These are phyloP conservation scores for Ogataea allantospora DNA, from an alignment of 805 yeast genomes.

Conservation along the genomic window DNA sequence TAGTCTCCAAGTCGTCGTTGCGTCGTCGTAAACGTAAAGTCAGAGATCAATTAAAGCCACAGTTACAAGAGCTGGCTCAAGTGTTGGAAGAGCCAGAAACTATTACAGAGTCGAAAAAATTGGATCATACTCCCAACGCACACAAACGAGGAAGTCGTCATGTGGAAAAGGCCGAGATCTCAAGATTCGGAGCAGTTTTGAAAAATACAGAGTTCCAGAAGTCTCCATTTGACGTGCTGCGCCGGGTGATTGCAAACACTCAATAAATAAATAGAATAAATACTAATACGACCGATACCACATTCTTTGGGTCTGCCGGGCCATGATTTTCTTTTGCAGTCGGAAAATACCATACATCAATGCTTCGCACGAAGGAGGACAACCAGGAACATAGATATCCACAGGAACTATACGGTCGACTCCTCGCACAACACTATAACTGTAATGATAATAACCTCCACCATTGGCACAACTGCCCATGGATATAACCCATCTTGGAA, in stretches of 20 bases:
- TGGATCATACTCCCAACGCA: constrained; percentile 37
- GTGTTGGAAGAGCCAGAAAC: constrained; percentile 39
- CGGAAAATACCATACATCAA: constrained; percentile 88
- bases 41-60: constrained; percentile 63
- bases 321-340: constrained; percentile 86
- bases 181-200: constrained; percentile 57
- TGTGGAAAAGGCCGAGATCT: constrained; percentile 56
- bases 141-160: constrained; percentile 45
- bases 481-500: constrained; percentile 90
- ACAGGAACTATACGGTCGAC: constrained; percentile 88
- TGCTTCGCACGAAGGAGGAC: constrained; percentile 91
- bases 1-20: constrained; percentile 63
- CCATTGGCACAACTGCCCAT: constrained; percentile 96
- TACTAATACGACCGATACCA: constrained; percentile 64
- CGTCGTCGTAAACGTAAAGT: constrained; percentile 63
- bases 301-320: constrained; percentile 74
- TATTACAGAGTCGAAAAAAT: constrained; percentile 36
- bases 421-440: constrained; percentile 85
- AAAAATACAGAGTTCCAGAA: constrained; percentile 52
- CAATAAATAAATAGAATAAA: constrained; percentile 6
- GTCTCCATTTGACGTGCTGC: constrained; percentile 65
- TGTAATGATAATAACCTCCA: constrained; percentile 89
- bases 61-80: constrained; percentile 59
- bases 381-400: constrained; percentile 88
- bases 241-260: constrained; percentile 47